Percentiles rank a stretch among this genome's conserved stretches.
Evolutionary conservation across 257 asterid species (phyloP).

Genomic region (Solanum bulbocastanum): DNA sequence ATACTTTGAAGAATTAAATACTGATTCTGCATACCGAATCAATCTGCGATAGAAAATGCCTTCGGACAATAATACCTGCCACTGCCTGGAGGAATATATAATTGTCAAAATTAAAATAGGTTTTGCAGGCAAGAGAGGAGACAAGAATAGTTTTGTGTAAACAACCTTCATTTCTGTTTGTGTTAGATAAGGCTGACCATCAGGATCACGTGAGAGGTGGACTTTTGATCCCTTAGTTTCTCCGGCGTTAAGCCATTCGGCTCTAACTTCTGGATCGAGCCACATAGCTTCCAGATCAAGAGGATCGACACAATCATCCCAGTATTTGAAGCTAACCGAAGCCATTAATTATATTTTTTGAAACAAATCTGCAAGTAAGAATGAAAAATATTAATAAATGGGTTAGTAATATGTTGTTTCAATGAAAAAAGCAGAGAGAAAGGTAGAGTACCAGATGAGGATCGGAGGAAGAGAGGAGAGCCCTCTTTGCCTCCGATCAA

Average conservation of each 20-base stretch:
- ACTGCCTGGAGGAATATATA: conserved; percentile 50
- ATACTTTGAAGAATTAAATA: background rate
- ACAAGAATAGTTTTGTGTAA: background rate
- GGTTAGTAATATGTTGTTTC: background rate
- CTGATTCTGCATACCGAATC: conserved; percentile 52
- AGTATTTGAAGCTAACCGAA: conserved; percentile 62
- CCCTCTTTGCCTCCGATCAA: background rate
- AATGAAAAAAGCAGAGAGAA: background rate
- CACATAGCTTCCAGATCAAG: conserved; percentile 84
- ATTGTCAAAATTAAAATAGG: background rate
- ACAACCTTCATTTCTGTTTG: conserved; percentile 92
- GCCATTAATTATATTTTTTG: conserved; percentile 33
- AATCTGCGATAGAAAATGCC: conserved; percentile 78
- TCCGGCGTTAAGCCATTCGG: conserved; percentile 84
- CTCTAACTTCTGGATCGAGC: conserved; percentile 60
- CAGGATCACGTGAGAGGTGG: conserved; percentile 94
- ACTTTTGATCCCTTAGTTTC: conserved; percentile 71
- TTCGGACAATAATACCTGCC: conserved; percentile 66
- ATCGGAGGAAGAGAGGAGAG: background rate
- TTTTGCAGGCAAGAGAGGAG: background rate
- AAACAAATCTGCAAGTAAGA: background rate
- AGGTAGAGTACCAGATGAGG: background rate
- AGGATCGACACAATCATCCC: conserved; percentile 88
- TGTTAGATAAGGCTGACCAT: conserved; percentile 82
- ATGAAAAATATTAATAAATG: background rate